A percentile compares a stretch with the other conserved stretches of the same genome.
Evolutionary conservation across 176 grass and related monocot species (phyloP).

Genomic region (Eleusine indica): DNA sequence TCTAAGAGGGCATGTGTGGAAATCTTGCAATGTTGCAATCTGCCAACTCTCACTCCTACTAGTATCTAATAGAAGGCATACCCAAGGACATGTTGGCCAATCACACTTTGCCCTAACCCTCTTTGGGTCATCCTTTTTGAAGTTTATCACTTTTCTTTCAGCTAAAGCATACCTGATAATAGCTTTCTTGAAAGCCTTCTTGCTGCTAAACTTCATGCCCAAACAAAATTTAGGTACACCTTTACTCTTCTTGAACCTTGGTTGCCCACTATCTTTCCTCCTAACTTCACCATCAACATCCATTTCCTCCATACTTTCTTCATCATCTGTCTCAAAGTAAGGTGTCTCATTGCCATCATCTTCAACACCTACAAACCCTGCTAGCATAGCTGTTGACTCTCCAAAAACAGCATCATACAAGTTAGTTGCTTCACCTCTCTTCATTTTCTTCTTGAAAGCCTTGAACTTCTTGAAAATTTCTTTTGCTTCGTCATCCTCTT

Average conservation of each 20-base stretch:
- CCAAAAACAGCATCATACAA: neutral
- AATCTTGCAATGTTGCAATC: neutral
- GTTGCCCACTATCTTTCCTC: neutral
- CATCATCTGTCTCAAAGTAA: neutral
- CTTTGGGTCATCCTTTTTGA: neutral
- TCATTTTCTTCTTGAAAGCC: neutral
- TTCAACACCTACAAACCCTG: neutral
- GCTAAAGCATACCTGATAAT: neutral
- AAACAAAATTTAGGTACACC: neutral
- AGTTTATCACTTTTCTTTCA: neutral
- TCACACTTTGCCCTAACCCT: neutral
- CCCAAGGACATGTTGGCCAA: neutral
- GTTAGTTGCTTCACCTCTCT: neutral
- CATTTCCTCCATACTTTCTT: neutral
- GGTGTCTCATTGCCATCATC: neutral
- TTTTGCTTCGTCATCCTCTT: neutral
- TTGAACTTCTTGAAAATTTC: neutral
- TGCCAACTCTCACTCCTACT: neutral
- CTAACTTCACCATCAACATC: neutral
- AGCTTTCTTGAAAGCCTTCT: neutral
- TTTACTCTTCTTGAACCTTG: neutral
- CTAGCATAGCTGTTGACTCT: neutral
- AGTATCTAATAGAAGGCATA: neutral
- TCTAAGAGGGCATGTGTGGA: neutral
- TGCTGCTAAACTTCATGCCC: conserved; percentile 9